Base-by-base conservation (phyloP, 148 eudicot genomes). In the Arbutus unedo region DNA sequence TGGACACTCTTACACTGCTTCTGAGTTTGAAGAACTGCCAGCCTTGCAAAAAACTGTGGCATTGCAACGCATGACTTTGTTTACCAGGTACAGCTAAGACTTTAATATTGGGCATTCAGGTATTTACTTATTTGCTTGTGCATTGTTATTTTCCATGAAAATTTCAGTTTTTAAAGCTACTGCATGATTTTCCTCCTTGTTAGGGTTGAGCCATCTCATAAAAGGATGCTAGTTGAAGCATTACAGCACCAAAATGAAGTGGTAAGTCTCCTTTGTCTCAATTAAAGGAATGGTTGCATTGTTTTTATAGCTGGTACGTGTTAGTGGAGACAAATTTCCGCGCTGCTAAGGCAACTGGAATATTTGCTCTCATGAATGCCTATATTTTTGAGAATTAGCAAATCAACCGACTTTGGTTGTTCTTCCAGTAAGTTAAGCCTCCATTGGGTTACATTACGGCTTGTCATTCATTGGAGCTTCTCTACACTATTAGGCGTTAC, bases 161-260 rank as follows among this genome's bases (percentile, higher is more conserved):
- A 31, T 67, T 50, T 8, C 77, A 1, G 31, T 43, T 53, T 77
- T 38, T 73, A 31, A 43, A 4, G 4, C 23, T 50, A 79, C 76
- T 19, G 31, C n/a, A 18, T 82, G 11, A 8, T 81, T 48, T 25
- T 48, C 49, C 55, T 81, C 49, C 21, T 59, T 88, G 23, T 55
- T 77, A 97, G 99, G 98, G 99, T 97, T 76, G 99, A 97, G 84
- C 98, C 99, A 87, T 90, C 99, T 84, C 99, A 97, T 91, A 97
- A 97, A 88, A 90, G 93, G 85, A 97, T 94, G 97, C 90, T 97
- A 84, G 98, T 97, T 85, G 99, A 97, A 88, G 95, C 99, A 78
- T 88, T 97, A 81, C 99, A 97, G 79, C 89, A 91, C 81, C 98
- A 94, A 86, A 97, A 94, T 88, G 99, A 97, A 92, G 99, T 97